Percentiles rank a stretch among this genome's conserved stretches.
Evolutionary conservation across 345 rosid genomes (phyloP).

Genomic region (Capsella bursapastoris): DNA sequence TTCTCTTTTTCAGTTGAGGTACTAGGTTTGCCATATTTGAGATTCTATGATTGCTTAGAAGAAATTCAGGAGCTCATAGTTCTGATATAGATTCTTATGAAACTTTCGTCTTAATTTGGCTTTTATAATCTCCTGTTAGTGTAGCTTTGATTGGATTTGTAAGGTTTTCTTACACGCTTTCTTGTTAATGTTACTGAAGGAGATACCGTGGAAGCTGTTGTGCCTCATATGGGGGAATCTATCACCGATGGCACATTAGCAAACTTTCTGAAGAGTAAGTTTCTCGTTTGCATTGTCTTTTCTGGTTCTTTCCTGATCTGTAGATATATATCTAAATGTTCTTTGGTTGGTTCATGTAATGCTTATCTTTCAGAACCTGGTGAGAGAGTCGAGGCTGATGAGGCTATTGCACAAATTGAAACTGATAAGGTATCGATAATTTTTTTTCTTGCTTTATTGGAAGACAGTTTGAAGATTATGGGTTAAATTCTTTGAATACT

Average conservation of each 20-base stretch:
- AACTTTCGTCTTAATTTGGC: not conserved
- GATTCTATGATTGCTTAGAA: slow-evolving; percentile 4
- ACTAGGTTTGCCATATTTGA: not conserved
- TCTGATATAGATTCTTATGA: slow-evolving; percentile 4
- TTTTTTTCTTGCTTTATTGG: not conserved
- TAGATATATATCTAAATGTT: slow-evolving; percentile 17
- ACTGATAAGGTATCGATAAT: slow-evolving; percentile 77
- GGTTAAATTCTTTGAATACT: slow-evolving; percentile 22
- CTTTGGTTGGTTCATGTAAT: not conserved
- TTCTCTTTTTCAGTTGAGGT: slow-evolving; percentile 1
- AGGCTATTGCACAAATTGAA: slow-evolving; percentile 91
- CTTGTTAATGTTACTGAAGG: slow-evolving; percentile 50
- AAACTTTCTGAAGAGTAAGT: slow-evolving; percentile 71
- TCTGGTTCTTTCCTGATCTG: not conserved
- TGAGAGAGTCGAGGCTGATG: slow-evolving; percentile 81
- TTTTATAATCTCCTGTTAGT: slow-evolving; percentile 6
- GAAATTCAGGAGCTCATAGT: not conserved
- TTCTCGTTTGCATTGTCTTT: slow-evolving; percentile 22
- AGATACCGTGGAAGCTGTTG: slow-evolving; percentile 75
- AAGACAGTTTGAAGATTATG: slow-evolving; percentile 10
- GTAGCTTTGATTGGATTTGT: slow-evolving; percentile 6
- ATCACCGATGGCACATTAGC: slow-evolving; percentile 87
- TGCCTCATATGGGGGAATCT: slow-evolving; percentile 93
- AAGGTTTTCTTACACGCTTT: slow-evolving; percentile 14
- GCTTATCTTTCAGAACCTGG: slow-evolving; percentile 69